Conservation (phyloP, 1,284 basidiomycete species). For the Lignosus rhinocerotis region DNA sequence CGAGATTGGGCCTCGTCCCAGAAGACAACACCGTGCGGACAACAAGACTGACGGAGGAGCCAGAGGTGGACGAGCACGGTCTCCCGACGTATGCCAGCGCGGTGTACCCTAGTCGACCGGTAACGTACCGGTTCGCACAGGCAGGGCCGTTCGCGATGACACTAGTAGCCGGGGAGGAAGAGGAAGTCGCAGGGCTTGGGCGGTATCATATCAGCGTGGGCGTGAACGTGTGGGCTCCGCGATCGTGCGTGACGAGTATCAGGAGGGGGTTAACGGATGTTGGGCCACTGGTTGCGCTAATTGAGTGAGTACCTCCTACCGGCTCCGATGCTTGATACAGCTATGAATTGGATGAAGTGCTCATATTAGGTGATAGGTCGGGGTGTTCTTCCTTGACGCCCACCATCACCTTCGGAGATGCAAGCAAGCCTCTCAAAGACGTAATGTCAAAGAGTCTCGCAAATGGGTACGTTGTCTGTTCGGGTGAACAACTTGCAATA, state of each 20-base stretch:
- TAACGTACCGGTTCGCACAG: constrained; percentile 27
- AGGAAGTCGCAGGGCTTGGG: constrained; percentile 3
- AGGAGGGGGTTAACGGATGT: constrained; percentile 24
- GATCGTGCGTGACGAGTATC: constrained; percentile 25
- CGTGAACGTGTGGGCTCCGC: constrained; percentile 31
- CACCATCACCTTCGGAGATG: constrained; percentile 25
- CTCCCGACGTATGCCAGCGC: constrained; percentile 26
- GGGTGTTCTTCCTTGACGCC: constrained; percentile 21
- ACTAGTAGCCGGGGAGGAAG: constrained; percentile 14
- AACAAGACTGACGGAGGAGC: constrained; percentile 2
- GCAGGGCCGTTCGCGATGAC: constrained; percentile 30
- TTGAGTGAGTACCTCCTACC: constrained; percentile 28
- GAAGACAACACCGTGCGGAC: constrained; percentile 1
- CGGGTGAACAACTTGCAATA: not conserved
- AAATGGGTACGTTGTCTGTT: constrained; percentile 21
- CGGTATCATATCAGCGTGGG: constrained; percentile 30
- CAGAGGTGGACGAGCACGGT: constrained; percentile 16
- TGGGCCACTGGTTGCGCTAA: constrained; percentile 26
- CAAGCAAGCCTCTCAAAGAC: constrained; percentile 21
- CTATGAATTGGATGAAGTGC: no score
- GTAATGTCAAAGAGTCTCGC: constrained; percentile 25
- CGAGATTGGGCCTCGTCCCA: constrained; percentile 5
- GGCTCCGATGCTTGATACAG: not conserved
- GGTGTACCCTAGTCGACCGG: constrained; percentile 15
- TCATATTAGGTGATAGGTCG: constrained; percentile 13